Evolutionary conservation across 352 stramenopile species (phyloP).

Genomic region (Pythium utonaiense): DNA sequence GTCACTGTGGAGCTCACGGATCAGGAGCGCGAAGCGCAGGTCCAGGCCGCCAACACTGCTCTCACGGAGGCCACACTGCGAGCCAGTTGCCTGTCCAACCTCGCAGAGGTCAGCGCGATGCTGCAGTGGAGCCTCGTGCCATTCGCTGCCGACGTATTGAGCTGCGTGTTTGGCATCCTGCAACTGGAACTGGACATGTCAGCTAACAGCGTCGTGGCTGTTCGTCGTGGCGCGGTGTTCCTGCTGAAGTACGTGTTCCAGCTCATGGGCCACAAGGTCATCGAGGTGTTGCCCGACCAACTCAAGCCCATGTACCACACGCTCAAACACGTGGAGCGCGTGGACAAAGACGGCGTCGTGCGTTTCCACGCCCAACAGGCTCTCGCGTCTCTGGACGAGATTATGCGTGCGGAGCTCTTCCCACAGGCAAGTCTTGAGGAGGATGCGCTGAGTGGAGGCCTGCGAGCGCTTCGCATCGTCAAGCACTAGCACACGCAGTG

Average conservation of each 20-base stretch:
- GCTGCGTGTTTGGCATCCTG: slow-evolving; percentile 74
- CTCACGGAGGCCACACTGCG: slow-evolving; percentile 61
- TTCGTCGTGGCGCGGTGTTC: slow-evolving; percentile 75
- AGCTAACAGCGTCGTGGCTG: slow-evolving; percentile 35
- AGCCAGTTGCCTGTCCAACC: slow-evolving; percentile 84
- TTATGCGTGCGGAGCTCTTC: slow-evolving; percentile 81
- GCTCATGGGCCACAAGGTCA: slow-evolving; percentile 67
- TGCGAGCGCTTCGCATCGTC: slow-evolving; percentile 50
- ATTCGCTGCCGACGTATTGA: slow-evolving; percentile 73
- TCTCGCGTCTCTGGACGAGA: slow-evolving; percentile 42
- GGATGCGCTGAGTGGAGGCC: slow-evolving; percentile 28
- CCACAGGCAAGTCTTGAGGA: slow-evolving; percentile 36
- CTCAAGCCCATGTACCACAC: slow-evolving; percentile 72
- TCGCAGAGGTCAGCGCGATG: slow-evolving; percentile 76
- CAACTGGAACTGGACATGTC: slow-evolving; percentile 57
- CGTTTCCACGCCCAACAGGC: slow-evolving; percentile 62
- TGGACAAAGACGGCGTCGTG: slow-evolving; percentile 61
- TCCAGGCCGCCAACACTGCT: slow-evolving; percentile 15
- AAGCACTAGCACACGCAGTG: slow-evolving; percentile 24
- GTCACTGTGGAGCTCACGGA: background rate
- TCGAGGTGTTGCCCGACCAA: slow-evolving; percentile 72
- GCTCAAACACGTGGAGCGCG: slow-evolving; percentile 64
- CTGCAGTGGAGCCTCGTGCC: slow-evolving; percentile 71
- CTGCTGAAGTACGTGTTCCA: slow-evolving; percentile 74
- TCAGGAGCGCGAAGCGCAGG: background rate